Conservation (phyloP, 2,329 filamentous ascomycete genomes). For the Xylariaceae sp. region DNA sequence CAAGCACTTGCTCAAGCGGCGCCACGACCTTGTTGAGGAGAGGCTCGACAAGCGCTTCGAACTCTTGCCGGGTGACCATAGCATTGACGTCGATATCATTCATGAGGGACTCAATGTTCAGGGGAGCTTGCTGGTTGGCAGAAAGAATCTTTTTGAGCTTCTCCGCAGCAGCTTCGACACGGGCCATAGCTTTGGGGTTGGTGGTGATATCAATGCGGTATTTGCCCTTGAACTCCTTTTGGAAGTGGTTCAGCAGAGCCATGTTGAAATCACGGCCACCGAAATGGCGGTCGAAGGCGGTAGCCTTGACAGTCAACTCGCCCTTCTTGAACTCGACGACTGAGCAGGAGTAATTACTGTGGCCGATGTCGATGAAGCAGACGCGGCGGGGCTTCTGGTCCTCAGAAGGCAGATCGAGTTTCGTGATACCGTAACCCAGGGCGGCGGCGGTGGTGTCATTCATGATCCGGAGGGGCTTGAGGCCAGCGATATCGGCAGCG, state of each 20-base stretch:
- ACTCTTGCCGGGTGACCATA: conserved; percentile 88
- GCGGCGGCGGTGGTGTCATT: conserved; percentile 97
- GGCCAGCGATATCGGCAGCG: conserved; percentile 84
- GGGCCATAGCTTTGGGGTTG: conserved; percentile 83
- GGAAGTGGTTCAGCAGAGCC: conserved; percentile 89
- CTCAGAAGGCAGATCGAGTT: conserved; percentile 75
- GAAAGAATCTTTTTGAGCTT: conserved; percentile 98
- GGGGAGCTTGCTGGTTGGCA: conserved; percentile 82
- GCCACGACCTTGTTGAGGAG: conserved; percentile 65
- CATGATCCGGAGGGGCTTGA: conserved; percentile 89
- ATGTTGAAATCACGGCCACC: conserved; percentile 97
- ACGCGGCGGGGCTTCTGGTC: conserved; percentile 93
- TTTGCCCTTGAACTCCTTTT: conserved; percentile 93
- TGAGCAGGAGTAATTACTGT: conserved; percentile 92
- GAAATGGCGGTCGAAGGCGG: conserved; percentile 90
- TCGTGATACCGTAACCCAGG: conserved; percentile 95
- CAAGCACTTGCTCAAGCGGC: conserved; percentile 84
- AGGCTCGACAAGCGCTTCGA: conserved; percentile 85
- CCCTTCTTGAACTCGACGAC: conserved; percentile 97
- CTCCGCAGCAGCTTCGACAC: conserved; percentile 83
- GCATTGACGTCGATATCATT: conserved; percentile 88
- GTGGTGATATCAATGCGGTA: conserved; percentile 94
- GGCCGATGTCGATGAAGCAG: conserved; percentile 87
- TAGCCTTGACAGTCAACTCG: conserved; percentile 88
- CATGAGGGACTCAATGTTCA: conserved; percentile 98